Evolutionary conservation across 305 asterid genomes (phyloP).

Genomic region (Rubia tinctorum): DNA sequence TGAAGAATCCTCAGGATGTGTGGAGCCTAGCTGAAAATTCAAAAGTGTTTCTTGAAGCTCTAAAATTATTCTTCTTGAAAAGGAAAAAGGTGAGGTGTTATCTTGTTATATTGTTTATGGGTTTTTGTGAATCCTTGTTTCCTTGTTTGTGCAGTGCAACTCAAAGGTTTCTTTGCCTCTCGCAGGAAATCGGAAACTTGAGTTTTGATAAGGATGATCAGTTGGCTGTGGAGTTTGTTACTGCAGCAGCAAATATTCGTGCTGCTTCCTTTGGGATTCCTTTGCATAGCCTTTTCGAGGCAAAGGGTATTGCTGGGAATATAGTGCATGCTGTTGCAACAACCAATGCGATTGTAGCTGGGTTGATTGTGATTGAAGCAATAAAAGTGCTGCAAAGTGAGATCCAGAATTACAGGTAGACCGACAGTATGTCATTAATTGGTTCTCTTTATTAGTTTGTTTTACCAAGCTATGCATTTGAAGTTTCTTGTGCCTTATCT

Average conservation of each 20-base stretch:
- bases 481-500: constrained; percentile 4
- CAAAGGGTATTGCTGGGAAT: constrained; percentile 99
- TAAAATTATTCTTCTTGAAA: constrained; percentile 59
- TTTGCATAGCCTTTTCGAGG: constrained; percentile 92
- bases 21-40: constrained; percentile 95
- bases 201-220: constrained; percentile 97
- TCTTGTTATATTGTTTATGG: constrained; percentile 1
- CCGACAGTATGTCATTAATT: background rate
- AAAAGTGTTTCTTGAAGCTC: constrained; percentile 74
- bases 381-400: constrained; percentile 89
- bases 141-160: constrained; percentile 15
- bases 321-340: constrained; percentile 99
- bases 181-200: constrained; percentile 88
- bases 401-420: constrained; percentile 62
- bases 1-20: constrained; percentile 88
- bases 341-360: constrained; percentile 95
- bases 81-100: constrained; percentile 68
- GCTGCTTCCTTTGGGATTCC: constrained; percentile 97
- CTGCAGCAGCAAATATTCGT: constrained; percentile 98
- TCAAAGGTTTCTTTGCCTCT: constrained; percentile 13
- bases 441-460: background rate
- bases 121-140: constrained; percentile 7
- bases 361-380: constrained; percentile 96
- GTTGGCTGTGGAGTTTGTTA: constrained; percentile 93
- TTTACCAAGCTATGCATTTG: background rate